These are phyloP conservation scores for Fonsecaea nubica DNA, from an alignment of 2,329 filamentous ascomycete species.

Conservation along the genomic window DNA sequence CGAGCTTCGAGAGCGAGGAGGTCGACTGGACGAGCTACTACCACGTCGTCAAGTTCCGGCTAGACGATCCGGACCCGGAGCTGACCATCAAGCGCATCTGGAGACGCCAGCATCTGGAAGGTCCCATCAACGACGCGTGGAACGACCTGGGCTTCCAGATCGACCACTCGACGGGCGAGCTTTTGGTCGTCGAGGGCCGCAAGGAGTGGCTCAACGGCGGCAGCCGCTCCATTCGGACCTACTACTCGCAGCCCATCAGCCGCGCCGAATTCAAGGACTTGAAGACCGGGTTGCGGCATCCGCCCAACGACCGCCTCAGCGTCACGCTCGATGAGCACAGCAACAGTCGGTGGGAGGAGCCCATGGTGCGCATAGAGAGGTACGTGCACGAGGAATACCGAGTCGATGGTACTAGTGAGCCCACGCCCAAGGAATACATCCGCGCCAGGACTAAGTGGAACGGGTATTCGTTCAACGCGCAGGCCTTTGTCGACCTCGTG, in stretches of 20 bases:
- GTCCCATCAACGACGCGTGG: constrained; percentile 73
- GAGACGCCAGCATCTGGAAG: constrained; percentile 35
- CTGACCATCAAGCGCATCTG: constrained; percentile 25
- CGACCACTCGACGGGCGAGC: constrained; percentile 64
- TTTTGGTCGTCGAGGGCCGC: constrained; percentile 70
- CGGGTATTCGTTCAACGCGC: constrained; percentile 50
- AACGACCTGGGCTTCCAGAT: constrained; percentile 67
- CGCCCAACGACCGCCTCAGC: constrained; percentile 28
- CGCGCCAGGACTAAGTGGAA: constrained; percentile 53
- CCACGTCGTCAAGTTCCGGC: constrained; percentile 67
- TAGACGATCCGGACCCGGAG: constrained; percentile 53
- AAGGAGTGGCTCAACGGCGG: constrained; percentile 69
- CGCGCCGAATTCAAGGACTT: constrained; percentile 42
- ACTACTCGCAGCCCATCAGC: constrained; percentile 62
- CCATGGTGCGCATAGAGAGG: constrained; percentile 47
- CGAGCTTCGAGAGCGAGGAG: constrained; percentile 66
- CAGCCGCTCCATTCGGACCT: constrained; percentile 68
- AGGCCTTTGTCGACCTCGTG: constrained; percentile 53
- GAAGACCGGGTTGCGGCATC: constrained; percentile 22
- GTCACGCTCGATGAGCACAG: constrained; percentile 35
- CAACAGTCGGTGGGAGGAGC: constrained; percentile 44
- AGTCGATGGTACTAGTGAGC: constrained; percentile 32
- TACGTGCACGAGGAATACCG: constrained; percentile 51
- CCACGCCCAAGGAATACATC: constrained; percentile 49
- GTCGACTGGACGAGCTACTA: constrained; percentile 74